A percentile compares a stretch with the other conserved stretches of the same genome.
These are phyloP conservation scores for Bothriochloa decipiens DNA, from an alignment of 176 grass and related monocot species.

Conservation along the genomic window DNA sequence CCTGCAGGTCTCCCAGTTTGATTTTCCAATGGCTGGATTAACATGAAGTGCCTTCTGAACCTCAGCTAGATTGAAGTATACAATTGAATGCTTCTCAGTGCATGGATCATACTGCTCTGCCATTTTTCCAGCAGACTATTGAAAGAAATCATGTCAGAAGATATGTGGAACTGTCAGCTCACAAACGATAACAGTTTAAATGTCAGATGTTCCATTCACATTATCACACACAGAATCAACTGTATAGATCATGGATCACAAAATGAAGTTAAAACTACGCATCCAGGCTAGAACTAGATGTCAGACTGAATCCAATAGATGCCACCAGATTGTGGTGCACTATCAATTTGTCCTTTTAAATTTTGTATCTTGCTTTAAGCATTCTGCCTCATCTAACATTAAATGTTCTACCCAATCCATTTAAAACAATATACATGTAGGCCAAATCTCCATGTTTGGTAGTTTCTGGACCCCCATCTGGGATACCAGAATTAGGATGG, in stretches of 20 bases:
- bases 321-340: neutral
- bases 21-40: slow-evolving; percentile 69
- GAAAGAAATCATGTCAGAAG: slow-evolving; percentile 43
- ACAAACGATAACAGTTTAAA: neutral
- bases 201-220: slow-evolving; percentile 8
- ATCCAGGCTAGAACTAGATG: neutral
- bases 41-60: slow-evolving; percentile 94
- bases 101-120: slow-evolving; percentile 89
- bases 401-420: neutral
- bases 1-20: slow-evolving; percentile 95
- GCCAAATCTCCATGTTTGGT: neutral
- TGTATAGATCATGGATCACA: neutral
- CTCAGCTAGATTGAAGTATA: slow-evolving; percentile 95
- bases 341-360: neutral
- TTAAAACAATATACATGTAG: slow-evolving; percentile 10
- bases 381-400: neutral
- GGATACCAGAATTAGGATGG: neutral
- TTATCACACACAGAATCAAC: neutral
- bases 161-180: slow-evolving; percentile 6
- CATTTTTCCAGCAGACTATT: slow-evolving; percentile 73
- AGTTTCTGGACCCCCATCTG: neutral
- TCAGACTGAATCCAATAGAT: neutral
- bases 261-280: neutral
- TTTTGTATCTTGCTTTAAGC: neutral
- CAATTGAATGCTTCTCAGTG: slow-evolving; percentile 87